Evolutionary conservation across 2,329 filamentous ascomycete genomes (phyloP).

Genomic region (Drechslerella coelobrocha): DNA sequence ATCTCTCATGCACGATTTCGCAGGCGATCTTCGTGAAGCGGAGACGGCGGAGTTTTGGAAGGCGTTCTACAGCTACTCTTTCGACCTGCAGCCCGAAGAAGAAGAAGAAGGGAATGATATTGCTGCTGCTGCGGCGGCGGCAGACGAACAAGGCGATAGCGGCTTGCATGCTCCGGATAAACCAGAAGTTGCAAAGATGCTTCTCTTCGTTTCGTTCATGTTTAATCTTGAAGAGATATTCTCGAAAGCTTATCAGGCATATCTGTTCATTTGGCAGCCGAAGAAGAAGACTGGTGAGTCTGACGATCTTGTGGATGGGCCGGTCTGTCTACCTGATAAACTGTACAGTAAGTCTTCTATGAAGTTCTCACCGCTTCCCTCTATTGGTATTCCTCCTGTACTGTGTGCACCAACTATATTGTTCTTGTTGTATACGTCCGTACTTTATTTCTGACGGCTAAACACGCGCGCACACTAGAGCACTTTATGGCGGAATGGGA

Average conservation of each 20-base stretch:
- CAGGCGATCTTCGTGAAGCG: slow-evolving; percentile 16
- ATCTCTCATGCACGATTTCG: slow-evolving; percentile 31
- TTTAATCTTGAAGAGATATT: slow-evolving; percentile 40
- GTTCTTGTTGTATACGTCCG: neutral
- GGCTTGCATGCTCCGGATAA: slow-evolving; percentile 21
- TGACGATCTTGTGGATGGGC: slow-evolving; percentile 27
- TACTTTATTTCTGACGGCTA: neutral
- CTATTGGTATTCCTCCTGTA: too few species aligned
- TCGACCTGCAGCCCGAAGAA: slow-evolving; percentile 12
- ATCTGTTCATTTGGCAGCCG: slow-evolving; percentile 43
- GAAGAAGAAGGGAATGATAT: neutral
- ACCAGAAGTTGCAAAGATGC: slow-evolving; percentile 26
- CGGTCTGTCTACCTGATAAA: slow-evolving; percentile 31
- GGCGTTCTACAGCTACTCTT: slow-evolving; percentile 23
- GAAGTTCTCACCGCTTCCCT: too few species aligned
- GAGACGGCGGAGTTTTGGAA: slow-evolving; percentile 28
- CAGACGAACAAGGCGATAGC: neutral
- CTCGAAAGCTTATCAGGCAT: slow-evolving; percentile 23
- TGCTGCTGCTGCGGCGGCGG: neutral
- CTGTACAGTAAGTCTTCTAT: slow-evolving; percentile 33
- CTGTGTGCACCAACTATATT: neutral
- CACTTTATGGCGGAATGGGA: slow-evolving; percentile 50
- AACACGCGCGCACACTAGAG: neutral
- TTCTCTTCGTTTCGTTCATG: slow-evolving; percentile 37
- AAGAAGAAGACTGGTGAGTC: slow-evolving; percentile 12